These are phyloP conservation scores for Babesia ovis DNA, from an alignment of 169 alveolate species.

Conservation along the genomic window DNA sequence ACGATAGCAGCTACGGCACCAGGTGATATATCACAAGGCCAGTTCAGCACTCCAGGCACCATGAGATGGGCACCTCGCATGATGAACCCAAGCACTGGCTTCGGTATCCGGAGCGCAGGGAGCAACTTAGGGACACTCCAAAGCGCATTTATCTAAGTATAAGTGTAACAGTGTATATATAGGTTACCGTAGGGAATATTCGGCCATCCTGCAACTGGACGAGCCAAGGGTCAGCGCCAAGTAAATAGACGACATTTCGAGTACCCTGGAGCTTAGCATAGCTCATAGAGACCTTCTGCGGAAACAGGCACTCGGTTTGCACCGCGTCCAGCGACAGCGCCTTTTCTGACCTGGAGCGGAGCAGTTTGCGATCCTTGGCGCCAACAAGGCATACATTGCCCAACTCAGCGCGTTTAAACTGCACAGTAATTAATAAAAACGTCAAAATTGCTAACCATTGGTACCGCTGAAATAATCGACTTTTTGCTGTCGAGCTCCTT, in stretches of 20 bases:
- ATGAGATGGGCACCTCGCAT: conserved; percentile 71
- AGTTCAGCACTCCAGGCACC: conserved; percentile 71
- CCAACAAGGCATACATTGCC: conserved; percentile 34
- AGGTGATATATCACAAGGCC: conserved; percentile 39
- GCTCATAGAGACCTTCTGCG: conserved; percentile 4
- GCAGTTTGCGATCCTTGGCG: conserved; percentile 24
- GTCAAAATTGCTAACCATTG: not conserved
- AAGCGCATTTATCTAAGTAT: conserved; percentile 51
- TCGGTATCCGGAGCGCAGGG: conserved; percentile 61
- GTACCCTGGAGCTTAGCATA: conserved; percentile 17
- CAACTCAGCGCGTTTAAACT: conserved; percentile 25
- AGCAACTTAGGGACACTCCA: conserved; percentile 61
- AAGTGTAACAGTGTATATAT: not conserved
- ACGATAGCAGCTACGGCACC: conserved; percentile 63
- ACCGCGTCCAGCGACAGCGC: conserved; percentile 15
- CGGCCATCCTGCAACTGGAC: conserved; percentile 32
- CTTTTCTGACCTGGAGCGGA: conserved; percentile 8
- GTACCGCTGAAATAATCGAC: not conserved
- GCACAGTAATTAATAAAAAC: not conserved
- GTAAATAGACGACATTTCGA: conserved; percentile 19
- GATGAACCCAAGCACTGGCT: conserved; percentile 59
- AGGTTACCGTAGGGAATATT: conserved; percentile 29
- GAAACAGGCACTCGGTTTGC: conserved; percentile 19
- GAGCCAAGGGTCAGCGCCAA: conserved; percentile 37
- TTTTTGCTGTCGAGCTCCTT: not conserved